Evolutionary conservation across 352 stramenopile species (phyloP), one percentile per base, ranked within the genome.

Genomic region (Phytophthora capsici): DNA sequence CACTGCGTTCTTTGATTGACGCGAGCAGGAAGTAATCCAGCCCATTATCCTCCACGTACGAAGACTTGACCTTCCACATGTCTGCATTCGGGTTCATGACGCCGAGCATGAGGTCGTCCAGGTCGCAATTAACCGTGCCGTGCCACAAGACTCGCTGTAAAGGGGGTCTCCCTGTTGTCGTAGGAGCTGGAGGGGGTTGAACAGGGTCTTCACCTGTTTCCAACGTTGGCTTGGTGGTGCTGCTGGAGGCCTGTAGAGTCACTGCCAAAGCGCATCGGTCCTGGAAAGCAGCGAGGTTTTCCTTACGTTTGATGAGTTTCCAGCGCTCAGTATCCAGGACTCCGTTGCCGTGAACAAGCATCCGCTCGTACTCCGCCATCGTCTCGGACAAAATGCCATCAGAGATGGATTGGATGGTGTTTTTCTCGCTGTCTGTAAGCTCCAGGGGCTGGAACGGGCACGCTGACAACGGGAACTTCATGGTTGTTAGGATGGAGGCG

Each of bases 271-370:
- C 67, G 25, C 67, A 77, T 17, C 62, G 75, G 12, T 86, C 69
- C 36, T 86, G 73, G 52, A 78, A 89, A 0, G 79, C 73, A 2
- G 69, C 65, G 6, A 89, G 59, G 50, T 78, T 80, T 34, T 87
- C 77, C 19, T 77, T 78, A 0, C 64, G 68, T 51, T 82, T 83
- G 54, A 89, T 61, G 14, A 70, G 50, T 46, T 87, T 85, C 77
- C 80, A 89, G 2, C 69, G 57, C 23, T 71, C 72, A 7, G 49
- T 65, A 56, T 82, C 69, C n/a, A 89, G 23, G 8, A 69, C 58
- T 20, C 75, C 74, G 20, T 82, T 57, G 32, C 66, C 58, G 10
- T 63, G 62, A 16, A 71, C 14, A 2, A 84, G 57, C 59, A 79
- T 75, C 23, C 64, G 36, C 36, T 84, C 72, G 37, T 85, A 78